phyloP scores from a whole-genome alignment of 2,329 filamentous ascomycete species.

The Colletotrichum chrysophilum region DNA sequence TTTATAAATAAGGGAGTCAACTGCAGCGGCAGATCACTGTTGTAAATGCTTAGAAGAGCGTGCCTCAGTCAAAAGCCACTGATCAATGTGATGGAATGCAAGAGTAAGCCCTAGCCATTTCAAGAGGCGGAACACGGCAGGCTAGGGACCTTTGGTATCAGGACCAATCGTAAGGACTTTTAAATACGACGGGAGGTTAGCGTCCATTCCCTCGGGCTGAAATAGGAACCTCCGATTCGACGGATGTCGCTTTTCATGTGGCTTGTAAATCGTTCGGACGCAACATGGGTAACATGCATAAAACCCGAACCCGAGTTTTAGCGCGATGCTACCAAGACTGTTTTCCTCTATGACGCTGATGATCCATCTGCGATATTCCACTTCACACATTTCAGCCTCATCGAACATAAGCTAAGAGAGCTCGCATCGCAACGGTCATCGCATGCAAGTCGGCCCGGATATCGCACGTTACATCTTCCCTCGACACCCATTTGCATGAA shows the following conservation, averaged over 20 bases:
- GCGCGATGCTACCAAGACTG: background rate
- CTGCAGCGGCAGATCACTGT: background rate
- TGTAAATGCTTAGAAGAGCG: background rate
- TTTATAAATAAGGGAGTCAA: background rate
- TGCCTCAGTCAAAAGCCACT: background rate
- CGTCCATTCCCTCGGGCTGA: background rate
- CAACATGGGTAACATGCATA: background rate
- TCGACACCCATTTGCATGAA: background rate
- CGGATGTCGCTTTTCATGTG: background rate
- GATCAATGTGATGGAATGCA: background rate
- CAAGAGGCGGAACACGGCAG: background rate
- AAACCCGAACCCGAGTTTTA: background rate
- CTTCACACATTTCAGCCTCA: background rate
- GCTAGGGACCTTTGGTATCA: background rate
- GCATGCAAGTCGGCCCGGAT: background rate
- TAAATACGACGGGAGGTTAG: background rate
- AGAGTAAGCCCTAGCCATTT: background rate
- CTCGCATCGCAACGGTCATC: background rate
- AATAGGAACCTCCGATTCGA: background rate
- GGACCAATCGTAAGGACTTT: background rate
- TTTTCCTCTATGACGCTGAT: background rate
- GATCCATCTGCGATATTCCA: background rate
- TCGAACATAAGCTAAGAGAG: background rate
- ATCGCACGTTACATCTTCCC: background rate
- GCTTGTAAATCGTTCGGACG: background rate